Percentiles rank a stretch among this genome's conserved stretches.
Evolutionary conservation across 305 asterid species (phyloP).

Genomic region (Nicotiana rustica): DNA sequence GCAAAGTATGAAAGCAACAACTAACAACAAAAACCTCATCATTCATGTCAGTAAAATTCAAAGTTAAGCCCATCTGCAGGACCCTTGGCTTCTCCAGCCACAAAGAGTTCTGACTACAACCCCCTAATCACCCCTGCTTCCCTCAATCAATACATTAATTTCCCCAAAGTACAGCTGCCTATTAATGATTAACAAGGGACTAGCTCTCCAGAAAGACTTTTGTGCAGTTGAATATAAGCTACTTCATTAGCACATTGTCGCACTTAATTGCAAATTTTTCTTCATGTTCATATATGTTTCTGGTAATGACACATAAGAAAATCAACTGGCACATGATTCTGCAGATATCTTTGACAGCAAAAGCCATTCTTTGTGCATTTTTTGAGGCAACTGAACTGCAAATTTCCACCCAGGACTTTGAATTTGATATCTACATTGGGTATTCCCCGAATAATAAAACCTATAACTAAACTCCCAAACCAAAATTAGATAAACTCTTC

Average conservation of each 20-base stretch:
- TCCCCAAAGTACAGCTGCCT: background rate
- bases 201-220: background rate
- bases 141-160: background rate
- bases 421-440: background rate
- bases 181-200: background rate
- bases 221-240: background rate
- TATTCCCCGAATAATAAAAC: background rate
- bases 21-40: background rate
- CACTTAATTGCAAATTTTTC: background rate
- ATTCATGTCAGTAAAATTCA: background rate
- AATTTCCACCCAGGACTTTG: background rate
- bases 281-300: background rate
- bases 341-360: background rate
- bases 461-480: background rate
- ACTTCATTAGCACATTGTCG: background rate
- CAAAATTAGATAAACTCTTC: background rate
- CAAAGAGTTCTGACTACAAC: background rate
- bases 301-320: background rate
- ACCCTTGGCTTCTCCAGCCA: constrained; percentile 1
- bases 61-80: background rate
- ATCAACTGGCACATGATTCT: background rate
- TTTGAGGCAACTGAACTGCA: constrained; percentile 1
- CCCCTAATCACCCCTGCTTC: background rate
- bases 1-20: constrained; percentile 2
- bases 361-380: background rate